Conservation (phyloP, 2,329 filamentous ascomycete species). For the Fusarium scirpi region DNA sequence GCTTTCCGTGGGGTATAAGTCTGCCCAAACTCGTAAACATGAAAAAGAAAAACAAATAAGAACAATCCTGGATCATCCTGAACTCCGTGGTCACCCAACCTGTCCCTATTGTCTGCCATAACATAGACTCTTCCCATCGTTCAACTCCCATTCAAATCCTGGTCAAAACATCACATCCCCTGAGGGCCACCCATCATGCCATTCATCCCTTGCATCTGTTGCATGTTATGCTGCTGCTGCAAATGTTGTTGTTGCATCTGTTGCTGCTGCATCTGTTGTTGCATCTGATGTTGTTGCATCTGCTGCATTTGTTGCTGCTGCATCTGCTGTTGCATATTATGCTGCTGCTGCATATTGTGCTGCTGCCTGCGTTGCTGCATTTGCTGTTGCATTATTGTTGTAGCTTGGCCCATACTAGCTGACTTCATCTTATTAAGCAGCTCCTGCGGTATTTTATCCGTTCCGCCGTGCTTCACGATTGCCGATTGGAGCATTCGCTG, state of each 20-base stretch:
- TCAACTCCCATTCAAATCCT: slow-evolving; percentile 1
- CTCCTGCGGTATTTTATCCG: slow-evolving; percentile 61
- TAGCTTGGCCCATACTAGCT: slow-evolving; percentile 56
- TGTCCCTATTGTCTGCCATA: slow-evolving; percentile 20
- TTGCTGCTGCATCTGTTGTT: slow-evolving; percentile 49
- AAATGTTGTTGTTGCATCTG: slow-evolving; percentile 42
- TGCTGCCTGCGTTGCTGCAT: slow-evolving; percentile 40
- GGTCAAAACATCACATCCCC: slow-evolving; percentile 55
- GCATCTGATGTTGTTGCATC: slow-evolving; percentile 44
- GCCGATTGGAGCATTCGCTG: slow-evolving; percentile 52
- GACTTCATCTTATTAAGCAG: slow-evolving; percentile 59
- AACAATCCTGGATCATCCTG: slow-evolving; percentile 21
- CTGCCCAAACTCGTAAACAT: slow-evolving; percentile 40
- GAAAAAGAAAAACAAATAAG: slow-evolving; percentile 25
- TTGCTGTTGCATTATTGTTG: slow-evolving; percentile 50
- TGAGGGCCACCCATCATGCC: slow-evolving; percentile 66
- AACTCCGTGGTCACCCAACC: slow-evolving; percentile 38
- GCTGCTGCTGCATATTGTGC: slow-evolving; percentile 49
- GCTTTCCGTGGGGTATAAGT: slow-evolving; percentile 51
- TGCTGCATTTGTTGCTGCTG: slow-evolving; percentile 51
- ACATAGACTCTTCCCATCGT: slow-evolving; percentile 18
- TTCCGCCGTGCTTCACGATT: slow-evolving; percentile 55
- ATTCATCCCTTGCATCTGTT: slow-evolving; percentile 48
- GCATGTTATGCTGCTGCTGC: slow-evolving; percentile 48
- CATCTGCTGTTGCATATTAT: slow-evolving; percentile 44